These are phyloP conservation scores for Alternaria consortialis DNA, from an alignment of 2,329 filamentous ascomycete species.

Conservation along the genomic window DNA sequence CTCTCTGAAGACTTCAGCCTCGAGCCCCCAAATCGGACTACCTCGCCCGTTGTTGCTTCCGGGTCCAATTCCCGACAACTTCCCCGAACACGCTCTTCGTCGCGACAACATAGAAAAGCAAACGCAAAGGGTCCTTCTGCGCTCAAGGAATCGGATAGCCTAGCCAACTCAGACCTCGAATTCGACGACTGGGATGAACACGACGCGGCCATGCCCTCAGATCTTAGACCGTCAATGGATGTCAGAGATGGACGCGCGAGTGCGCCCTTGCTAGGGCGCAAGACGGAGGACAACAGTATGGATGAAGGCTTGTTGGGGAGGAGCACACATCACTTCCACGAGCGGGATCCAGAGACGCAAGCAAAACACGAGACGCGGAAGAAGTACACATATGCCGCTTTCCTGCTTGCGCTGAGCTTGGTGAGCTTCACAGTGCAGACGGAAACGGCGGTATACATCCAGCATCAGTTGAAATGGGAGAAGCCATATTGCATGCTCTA, in stretches of 20 bases:
- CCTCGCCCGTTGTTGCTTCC: slow-evolving; percentile 37
- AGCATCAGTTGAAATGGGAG: slow-evolving; percentile 90
- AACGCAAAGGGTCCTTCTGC: slow-evolving; percentile 13
- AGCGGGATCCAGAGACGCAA: slow-evolving; percentile 74
- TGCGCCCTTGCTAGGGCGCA: slow-evolving; percentile 62
- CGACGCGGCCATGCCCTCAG: slow-evolving; percentile 59
- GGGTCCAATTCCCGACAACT: slow-evolving; percentile 30
- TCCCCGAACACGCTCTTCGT: slow-evolving; percentile 31
- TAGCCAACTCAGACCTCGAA: slow-evolving; percentile 45
- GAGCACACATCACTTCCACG: slow-evolving; percentile 72
- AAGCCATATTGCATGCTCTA: slow-evolving; percentile 99
- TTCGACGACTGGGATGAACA: slow-evolving; percentile 59
- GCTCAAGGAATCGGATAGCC: slow-evolving; percentile 31
- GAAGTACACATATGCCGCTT: slow-evolving; percentile 86
- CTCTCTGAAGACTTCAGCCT: slow-evolving; percentile 27
- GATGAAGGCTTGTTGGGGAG: slow-evolving; percentile 57
- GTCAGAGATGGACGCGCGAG: slow-evolving; percentile 55
- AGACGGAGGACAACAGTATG: slow-evolving; percentile 48
- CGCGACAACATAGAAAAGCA: slow-evolving; percentile 21
- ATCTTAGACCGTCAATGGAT: slow-evolving; percentile 56
- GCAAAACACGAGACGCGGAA: slow-evolving; percentile 73
- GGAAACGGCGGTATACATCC: slow-evolving; percentile 93
- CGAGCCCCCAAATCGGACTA: slow-evolving; percentile 18
- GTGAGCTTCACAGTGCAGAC: slow-evolving; percentile 93
- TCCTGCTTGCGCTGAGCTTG: slow-evolving; percentile 84